phyloP scores from a whole-genome alignment of 139 green algal species.

The Penium margaritaceum region DNA sequence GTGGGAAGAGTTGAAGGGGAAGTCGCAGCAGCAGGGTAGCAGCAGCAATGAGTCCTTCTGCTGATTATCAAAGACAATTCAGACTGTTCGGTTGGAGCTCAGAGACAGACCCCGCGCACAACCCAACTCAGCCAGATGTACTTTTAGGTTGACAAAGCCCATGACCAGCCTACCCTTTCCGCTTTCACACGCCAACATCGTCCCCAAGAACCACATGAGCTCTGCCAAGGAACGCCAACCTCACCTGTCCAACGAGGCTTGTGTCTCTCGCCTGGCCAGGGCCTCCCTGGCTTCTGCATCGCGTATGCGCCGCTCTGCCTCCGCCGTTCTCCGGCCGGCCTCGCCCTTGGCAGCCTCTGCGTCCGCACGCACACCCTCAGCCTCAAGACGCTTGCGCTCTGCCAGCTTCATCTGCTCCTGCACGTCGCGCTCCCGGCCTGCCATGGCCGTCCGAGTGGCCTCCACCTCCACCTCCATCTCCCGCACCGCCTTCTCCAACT shows the following conservation, averaged over 20 bases:
- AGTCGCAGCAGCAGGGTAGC: no score
- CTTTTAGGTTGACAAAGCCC: no score
- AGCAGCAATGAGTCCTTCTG: no score
- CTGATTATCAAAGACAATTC: no score
- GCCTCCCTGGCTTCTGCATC: constrained; percentile 21
- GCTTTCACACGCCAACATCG: no score
- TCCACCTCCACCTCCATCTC: constrained; percentile 18
- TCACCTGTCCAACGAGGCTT: constrained; percentile 1
- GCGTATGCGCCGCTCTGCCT: constrained; percentile 12
- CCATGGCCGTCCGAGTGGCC: not conserved
- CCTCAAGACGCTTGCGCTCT: not conserved
- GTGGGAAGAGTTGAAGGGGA: no score
- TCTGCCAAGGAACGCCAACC: no score
- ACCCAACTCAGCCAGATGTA: no score
- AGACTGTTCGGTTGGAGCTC: no score
- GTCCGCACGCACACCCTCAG: not conserved
- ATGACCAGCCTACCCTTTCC: no score
- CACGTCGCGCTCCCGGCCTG: not conserved
- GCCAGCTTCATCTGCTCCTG: not conserved
- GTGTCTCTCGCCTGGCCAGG: not conserved
- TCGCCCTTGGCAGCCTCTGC: constrained; percentile 10
- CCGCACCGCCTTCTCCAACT: constrained; percentile 19
- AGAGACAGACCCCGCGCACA: no score
- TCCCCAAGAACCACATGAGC: no score
- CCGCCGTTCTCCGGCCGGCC: constrained; percentile 5